These are phyloP conservation scores for Fusarium gaditjirri DNA, from an alignment of 2,329 filamentous ascomycete species.

Conservation along the genomic window DNA sequence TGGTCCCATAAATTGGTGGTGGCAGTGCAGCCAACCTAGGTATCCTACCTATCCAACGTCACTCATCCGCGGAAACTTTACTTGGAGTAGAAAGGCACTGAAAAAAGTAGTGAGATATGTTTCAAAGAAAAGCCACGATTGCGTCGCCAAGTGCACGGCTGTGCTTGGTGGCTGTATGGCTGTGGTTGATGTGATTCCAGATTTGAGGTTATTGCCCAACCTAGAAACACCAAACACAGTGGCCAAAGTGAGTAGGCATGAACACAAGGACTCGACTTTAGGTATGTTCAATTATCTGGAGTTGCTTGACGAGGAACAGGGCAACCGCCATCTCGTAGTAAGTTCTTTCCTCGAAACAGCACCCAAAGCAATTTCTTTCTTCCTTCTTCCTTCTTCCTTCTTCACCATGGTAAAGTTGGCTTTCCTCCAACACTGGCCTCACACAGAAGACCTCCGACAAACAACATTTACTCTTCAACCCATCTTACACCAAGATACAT, in stretches of 20 bases:
- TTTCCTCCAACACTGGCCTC: background rate
- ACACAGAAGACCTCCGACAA: background rate
- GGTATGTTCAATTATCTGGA: too few relatives aligned
- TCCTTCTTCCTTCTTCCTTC: background rate
- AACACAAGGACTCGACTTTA: background rate
- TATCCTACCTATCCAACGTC: constrained; percentile 23
- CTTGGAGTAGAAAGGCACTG: background rate
- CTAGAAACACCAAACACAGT: background rate
- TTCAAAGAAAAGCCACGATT: background rate
- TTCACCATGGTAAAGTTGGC: background rate
- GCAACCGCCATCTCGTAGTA: background rate
- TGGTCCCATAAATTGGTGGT: constrained; percentile 37
- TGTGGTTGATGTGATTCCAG: background rate
- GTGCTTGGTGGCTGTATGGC: background rate
- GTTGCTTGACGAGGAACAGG: background rate
- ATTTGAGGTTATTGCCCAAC: background rate
- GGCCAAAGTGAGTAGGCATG: background rate
- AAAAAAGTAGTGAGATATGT: background rate
- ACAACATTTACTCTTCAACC: background rate
- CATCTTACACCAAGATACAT: background rate
- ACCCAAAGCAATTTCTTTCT: background rate
- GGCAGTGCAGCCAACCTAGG: constrained; percentile 30
- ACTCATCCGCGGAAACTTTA: background rate
- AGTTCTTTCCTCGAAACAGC: background rate
- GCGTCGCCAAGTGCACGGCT: background rate